Evolutionary conservation across 2,329 filamentous ascomycete species (phyloP).

Genomic region (Thelonectria blattea): DNA sequence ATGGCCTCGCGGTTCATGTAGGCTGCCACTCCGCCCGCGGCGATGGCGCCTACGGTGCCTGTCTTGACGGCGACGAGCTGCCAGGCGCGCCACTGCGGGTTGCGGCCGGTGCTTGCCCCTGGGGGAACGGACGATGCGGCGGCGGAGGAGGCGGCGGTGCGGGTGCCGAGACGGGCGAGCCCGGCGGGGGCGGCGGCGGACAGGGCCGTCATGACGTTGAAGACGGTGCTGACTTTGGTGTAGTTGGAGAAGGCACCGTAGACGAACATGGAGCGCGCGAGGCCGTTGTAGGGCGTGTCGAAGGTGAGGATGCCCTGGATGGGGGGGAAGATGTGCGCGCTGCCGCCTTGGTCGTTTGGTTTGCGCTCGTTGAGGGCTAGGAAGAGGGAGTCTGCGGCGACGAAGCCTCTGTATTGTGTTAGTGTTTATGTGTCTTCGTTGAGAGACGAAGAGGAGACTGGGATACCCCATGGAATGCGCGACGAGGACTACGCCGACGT

Average conservation of each 20-base stretch:
- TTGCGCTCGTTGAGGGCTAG: slow-evolving; percentile 70
- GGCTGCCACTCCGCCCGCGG: slow-evolving; percentile 79
- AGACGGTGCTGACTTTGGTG: slow-evolving; percentile 61
- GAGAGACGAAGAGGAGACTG: no score
- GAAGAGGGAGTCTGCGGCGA: slow-evolving; percentile 82
- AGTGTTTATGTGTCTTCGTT: no score
- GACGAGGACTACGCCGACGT: slow-evolving; percentile 78
- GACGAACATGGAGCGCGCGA: slow-evolving; percentile 64
- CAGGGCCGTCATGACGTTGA: slow-evolving; percentile 62
- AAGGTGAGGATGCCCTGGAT: slow-evolving; percentile 83
- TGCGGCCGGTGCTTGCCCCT: slow-evolving; percentile 27
- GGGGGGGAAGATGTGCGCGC: slow-evolving; percentile 72
- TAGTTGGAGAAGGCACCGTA: slow-evolving; percentile 67
- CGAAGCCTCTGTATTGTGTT: slow-evolving; percentile 68
- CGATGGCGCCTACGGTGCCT: slow-evolving; percentile 80
- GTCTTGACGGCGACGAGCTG: slow-evolving; percentile 76
- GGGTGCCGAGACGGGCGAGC: slow-evolving; percentile 41
- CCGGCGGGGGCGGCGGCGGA: slow-evolving; percentile 55
- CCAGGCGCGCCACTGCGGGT: slow-evolving; percentile 59
- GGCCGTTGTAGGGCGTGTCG: slow-evolving; percentile 82
- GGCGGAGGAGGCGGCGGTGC: slow-evolving; percentile 22
- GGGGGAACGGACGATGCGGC: slow-evolving; percentile 26
- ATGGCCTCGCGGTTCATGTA: slow-evolving; percentile 80
- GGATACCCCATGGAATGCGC: slow-evolving; percentile 81
- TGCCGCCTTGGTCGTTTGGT: slow-evolving; percentile 38